Evolutionary conservation across 176 grass and related monocot genomes (phyloP), one percentile per base, ranked within the genome.

Genomic region (Aegilops bicornis): DNA sequence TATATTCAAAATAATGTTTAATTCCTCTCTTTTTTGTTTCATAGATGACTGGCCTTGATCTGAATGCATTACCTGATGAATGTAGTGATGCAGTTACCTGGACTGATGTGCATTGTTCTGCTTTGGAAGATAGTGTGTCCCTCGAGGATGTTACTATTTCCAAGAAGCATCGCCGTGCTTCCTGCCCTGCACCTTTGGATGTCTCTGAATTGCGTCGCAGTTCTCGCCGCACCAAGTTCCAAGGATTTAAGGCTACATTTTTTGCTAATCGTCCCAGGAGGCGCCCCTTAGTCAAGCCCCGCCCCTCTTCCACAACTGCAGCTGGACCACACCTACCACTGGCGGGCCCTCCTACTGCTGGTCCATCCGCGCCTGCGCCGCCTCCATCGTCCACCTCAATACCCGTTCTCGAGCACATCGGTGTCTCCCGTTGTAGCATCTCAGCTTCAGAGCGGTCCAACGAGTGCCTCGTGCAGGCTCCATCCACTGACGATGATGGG

Each of bases 321-420:
- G 1, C 2, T 59, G 19, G 19, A 8, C 54, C 54, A 22, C 54
- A 59, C 7, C 54, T 59, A 22, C 54, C 19, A 59, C 2, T 3
- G 19, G 54, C 2, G 19, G 6, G 19, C 54, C 54, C 19, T 59
- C 19, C 19, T 59, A 59, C 19, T 59, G 2, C 19, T 59, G 3
- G 19, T 3, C 2, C 19, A 0, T 59, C 6, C 3, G 7, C 0
- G 19, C 54, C 0, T 22, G 7, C 6, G 1, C 2, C 6, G 7
- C 54, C 54, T 8, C 54, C 54, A 22, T 2, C 54, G 0, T 22
- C 7, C 54, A 59, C 19, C 54, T 3, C 54, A 6, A 59, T 59
- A 20, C 19, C 0, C 0, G 0, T 22, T 59, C 54, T 22, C 19
- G 0, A 59, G 19, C 54, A 59, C 19, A 22, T 22, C 19, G 19